These are phyloP conservation scores for Hippophae tibetana DNA, from an alignment of 306 rosid genomes.

Conservation along the genomic window DNA sequence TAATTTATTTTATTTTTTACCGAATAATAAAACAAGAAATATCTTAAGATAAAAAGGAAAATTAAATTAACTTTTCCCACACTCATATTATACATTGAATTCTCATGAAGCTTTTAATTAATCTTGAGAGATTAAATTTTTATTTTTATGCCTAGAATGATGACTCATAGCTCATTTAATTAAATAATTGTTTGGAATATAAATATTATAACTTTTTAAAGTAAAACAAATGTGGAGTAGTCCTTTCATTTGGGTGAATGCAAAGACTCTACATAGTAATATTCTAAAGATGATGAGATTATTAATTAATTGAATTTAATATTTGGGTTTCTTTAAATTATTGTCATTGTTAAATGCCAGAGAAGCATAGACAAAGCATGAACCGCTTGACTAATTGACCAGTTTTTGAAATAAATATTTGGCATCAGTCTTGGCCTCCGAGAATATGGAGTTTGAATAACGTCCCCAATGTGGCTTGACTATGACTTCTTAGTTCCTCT, in stretches of 20 bases:
- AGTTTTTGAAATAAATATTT: slow-evolving; percentile 8
- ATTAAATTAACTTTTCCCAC: too few species aligned
- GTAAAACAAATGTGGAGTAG: slow-evolving; percentile 5
- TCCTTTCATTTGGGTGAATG: slow-evolving; percentile 19
- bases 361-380: slow-evolving; percentile 22
- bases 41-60: too few species aligned
- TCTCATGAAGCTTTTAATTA: too few species aligned
- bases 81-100: too few species aligned
- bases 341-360: slow-evolving; percentile 24
- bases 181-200: slow-evolving; percentile 14
- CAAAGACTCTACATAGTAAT: slow-evolving; percentile 4
- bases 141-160: background rate
- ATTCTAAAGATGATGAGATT: slow-evolving; percentile 5
- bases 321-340: background rate
- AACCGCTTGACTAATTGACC: slow-evolving; percentile 22
- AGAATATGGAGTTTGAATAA: slow-evolving; percentile 7
- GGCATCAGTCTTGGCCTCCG: slow-evolving; percentile 17
- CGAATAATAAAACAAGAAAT: too few species aligned
- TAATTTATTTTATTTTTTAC: too few species aligned
- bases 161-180: slow-evolving; percentile 28
- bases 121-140: too few species aligned
- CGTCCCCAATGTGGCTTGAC: slow-evolving; percentile 17
- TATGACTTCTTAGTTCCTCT: too few species aligned
- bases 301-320: background rate
- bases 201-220: slow-evolving; percentile 14